A percentile compares a stretch with the other conserved stretches of the same genome.
Conservation (phyloP, 371 early-diverging fungal species). For the Apophysomyces elegans region DNA sequence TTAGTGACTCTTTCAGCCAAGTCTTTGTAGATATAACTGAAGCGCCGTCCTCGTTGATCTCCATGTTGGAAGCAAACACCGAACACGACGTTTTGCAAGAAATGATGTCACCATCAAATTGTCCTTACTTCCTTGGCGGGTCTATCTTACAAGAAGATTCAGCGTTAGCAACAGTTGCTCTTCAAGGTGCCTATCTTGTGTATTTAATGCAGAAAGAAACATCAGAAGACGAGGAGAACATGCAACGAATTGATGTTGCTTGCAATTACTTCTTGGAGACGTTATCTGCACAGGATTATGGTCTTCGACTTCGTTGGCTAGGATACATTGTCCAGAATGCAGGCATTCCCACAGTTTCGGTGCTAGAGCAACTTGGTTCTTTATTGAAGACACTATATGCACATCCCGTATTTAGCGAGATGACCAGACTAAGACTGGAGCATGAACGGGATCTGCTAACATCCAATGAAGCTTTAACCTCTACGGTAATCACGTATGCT, state of each 20-base stretch:
- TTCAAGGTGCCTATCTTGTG: slow-evolving; percentile 67
- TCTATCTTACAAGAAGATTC: slow-evolving; percentile 59
- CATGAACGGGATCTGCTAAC: not conserved
- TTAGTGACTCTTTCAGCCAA: slow-evolving; percentile 59
- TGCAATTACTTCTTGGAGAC: slow-evolving; percentile 63
- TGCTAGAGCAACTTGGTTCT: slow-evolving; percentile 36
- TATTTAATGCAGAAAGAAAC: slow-evolving; percentile 43
- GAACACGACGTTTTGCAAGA: slow-evolving; percentile 26
- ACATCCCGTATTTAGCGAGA: slow-evolving; percentile 33
- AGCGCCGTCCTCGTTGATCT: slow-evolving; percentile 24
- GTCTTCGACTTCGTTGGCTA: slow-evolving; percentile 56
- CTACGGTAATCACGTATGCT: not conserved
- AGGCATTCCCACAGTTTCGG: slow-evolving; percentile 13
- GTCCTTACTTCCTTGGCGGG: slow-evolving; percentile 63
- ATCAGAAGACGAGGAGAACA: slow-evolving; percentile 15
- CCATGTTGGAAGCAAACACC: slow-evolving; percentile 19
- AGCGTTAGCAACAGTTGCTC: slow-evolving; percentile 54
- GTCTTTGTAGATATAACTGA: slow-evolving; percentile 51
- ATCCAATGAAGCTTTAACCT: slow-evolving; percentile 8
- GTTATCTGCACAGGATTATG: slow-evolving; percentile 47
- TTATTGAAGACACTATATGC: slow-evolving; percentile 29
- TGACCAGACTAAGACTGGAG: slow-evolving; percentile 18
- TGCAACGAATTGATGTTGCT: slow-evolving; percentile 51
- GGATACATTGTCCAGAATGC: slow-evolving; percentile 49
- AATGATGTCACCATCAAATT: slow-evolving; percentile 53